phyloP scores from a whole-genome alignment of 2,329 filamentous ascomycete species.

The Byssothecium circinans region DNA sequence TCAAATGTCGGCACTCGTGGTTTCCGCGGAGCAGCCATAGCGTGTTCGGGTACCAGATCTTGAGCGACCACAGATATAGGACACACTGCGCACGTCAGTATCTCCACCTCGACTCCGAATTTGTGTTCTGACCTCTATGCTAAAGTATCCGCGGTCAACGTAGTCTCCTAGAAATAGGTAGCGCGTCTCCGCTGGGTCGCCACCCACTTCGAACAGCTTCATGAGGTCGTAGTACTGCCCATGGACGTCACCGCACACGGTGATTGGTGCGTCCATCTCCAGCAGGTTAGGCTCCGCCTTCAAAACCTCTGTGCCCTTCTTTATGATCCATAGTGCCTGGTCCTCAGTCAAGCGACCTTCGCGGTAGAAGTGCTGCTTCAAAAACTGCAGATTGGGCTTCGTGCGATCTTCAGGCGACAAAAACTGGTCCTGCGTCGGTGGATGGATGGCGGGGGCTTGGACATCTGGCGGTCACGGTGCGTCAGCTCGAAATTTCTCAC shows the following conservation, averaged over 20 bases:
- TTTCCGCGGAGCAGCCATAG: conserved; percentile 97
- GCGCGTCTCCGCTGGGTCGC: conserved; percentile 91
- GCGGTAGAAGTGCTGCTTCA: conserved; percentile 98
- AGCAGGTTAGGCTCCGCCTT: conserved; percentile 90
- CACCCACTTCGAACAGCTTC: conserved; percentile 98
- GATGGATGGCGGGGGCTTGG: conserved; percentile 91
- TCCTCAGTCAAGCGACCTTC: conserved; percentile 97
- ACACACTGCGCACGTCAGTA: conserved; percentile 67
- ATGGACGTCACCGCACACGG: conserved; percentile 96
- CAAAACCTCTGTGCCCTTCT: conserved; percentile 82
- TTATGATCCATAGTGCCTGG: conserved; percentile 94
- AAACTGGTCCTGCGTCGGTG: conserved; percentile 92
- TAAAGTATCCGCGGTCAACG: conserved; percentile 97
- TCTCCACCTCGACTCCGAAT: neutral
- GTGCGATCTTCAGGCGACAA: conserved; percentile 80
- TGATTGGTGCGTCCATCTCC: conserved; percentile 99
- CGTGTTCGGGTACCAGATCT: conserved; percentile 98
- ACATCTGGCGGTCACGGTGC: conserved; percentile 67
- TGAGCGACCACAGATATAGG: conserved; percentile 94
- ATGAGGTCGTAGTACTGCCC: conserved; percentile 99
- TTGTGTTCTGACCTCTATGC: conserved; percentile 70
- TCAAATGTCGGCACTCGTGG: conserved; percentile 97
- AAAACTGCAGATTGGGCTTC: conserved; percentile 90
- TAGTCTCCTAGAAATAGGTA: conserved; percentile 98
- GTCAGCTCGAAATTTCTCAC: conserved; percentile 20